These are phyloP conservation scores for Ammopiptanthus mongolicus DNA, from an alignment of 306 rosid genomes.

Conservation along the genomic window DNA sequence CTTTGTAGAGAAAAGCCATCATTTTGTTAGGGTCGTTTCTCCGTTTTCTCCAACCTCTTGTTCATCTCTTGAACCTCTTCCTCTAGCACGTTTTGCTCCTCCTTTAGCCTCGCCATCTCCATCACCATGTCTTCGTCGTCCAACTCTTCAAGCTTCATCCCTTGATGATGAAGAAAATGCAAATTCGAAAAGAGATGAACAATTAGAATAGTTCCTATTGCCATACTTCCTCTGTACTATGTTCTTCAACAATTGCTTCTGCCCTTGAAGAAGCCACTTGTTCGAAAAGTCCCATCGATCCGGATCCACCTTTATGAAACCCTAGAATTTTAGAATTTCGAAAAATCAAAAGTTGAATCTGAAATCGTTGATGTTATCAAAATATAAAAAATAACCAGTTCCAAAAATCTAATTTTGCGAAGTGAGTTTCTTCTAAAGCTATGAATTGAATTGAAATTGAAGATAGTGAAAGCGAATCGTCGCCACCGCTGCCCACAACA, in stretches of 20 bases:
- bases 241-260: conserved; percentile 62
- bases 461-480: no score
- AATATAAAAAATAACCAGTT: neutral
- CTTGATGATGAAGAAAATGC: neutral
- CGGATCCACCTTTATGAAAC: conserved; percentile 88
- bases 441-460: neutral
- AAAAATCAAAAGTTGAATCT: neutral
- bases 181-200: neutral
- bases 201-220: neutral
- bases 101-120: conserved; percentile 67
- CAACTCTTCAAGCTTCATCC: conserved; percentile 25
- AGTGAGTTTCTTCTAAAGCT: neutral
- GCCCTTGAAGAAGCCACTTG: conserved; percentile 84
- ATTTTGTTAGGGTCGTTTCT: conserved; percentile 76
- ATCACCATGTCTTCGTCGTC: conserved; percentile 46
- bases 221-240: conserved; percentile 49
- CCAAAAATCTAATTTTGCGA: neutral
- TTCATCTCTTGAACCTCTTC: conserved; percentile 63
- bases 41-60: conserved; percentile 64
- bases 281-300: conserved; percentile 94
- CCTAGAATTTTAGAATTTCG: conserved; percentile 25
- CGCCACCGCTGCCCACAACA: no score
- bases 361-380: neutral
- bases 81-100: conserved; percentile 67
- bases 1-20: conserved; percentile 70